Percentiles rank a stretch among this genome's conserved stretches.
Conservation (phyloP, 1,139 yeast species). For the Yamadazyma songkhlaensis region DNA sequence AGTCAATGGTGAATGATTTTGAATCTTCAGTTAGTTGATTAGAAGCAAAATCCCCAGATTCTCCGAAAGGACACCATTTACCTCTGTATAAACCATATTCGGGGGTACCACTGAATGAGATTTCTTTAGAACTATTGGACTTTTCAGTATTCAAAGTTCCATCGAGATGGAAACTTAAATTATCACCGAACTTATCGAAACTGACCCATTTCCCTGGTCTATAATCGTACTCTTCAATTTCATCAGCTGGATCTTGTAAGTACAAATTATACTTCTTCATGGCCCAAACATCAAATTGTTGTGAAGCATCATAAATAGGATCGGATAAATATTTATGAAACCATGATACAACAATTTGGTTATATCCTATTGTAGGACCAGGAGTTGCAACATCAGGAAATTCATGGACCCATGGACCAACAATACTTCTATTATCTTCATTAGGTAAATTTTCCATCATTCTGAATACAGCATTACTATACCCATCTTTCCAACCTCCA, state of each 20-base stretch:
- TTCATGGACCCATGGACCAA: slow-evolving; percentile 47
- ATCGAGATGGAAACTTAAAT: slow-evolving; percentile 8
- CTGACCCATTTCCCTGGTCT: slow-evolving; percentile 39
- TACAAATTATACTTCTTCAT: slow-evolving; percentile 30
- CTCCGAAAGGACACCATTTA: slow-evolving; percentile 42
- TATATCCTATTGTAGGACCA: slow-evolving; percentile 38
- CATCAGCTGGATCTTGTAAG: slow-evolving; percentile 33
- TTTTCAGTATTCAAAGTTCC: background rate
- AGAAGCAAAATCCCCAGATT: slow-evolving; percentile 41
- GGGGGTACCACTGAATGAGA: slow-evolving; percentile 24
- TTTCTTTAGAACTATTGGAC: background rate
- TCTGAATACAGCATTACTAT: slow-evolving; percentile 37
- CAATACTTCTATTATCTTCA: slow-evolving; percentile 23
- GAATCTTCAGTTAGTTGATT: slow-evolving; percentile 38
- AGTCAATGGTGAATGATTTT: slow-evolving; percentile 31
- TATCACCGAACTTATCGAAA: slow-evolving; percentile 10
- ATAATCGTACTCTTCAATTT: slow-evolving; percentile 26
- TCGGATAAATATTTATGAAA: slow-evolving; percentile 28
- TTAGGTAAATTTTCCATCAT: slow-evolving; percentile 34
- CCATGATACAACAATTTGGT: slow-evolving; percentile 36
- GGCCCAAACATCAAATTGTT: background rate
- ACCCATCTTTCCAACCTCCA: slow-evolving; percentile 46
- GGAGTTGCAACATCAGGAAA: slow-evolving; percentile 45
- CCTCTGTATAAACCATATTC: slow-evolving; percentile 42
- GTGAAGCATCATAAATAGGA: slow-evolving; percentile 5